Base-by-base conservation (phyloP, 768 basidiomycete species). In the Psilocybe sp. region DNA sequence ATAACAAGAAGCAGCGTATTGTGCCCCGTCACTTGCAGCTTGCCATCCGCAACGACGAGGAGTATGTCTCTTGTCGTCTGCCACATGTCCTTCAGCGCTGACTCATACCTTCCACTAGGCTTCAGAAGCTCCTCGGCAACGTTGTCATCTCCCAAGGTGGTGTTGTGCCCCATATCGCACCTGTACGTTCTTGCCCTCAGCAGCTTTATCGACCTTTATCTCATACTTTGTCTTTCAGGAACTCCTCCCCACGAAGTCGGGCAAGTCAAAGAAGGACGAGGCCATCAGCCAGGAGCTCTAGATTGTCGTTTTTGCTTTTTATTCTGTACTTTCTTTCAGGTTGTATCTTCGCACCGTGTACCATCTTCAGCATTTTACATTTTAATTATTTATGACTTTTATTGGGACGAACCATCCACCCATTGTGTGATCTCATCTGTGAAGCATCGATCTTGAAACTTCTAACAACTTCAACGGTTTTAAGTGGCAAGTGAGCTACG, bases 131-230 rank as follows among this genome's bases (percentile, higher is more conserved):
- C 54, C 82, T 94, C 44, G 90, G 89, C 15, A 78, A 85, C 52
- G 92, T 94, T 57, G 86, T 90, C 64, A 94, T 95, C 74, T 91
- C 89, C n/a, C 90, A 94, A 64, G 92, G 92, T 70, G 92, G 92
- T 80, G 89, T 91, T 46, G 83, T 52, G 15, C 88, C 89, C 15
- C 75, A 79, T 65, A 89, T 88, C 67, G 79, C 83, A 50, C 71
- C 72, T 10, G 69, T 72, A 63, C 2, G 69, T 66, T 13, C 18
- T 28, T 12, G 43, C n/a, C 51, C 42, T 34, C 8, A 33, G 3
- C 8, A 18, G 37, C 9, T 18, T 11, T 11, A 33, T 36, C 35
- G 20, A 45, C 33, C n/a, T 32, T 34, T 14, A n/a, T 12, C 65
- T 70, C 23, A 68, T 40, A 12, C 7, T 5, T 12, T 14, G 60